Percentiles rank a stretch among this genome's conserved stretches.
Evolutionary conservation across 805 yeast genomes (phyloP).

Genomic region (Kodamaea sagamina): DNA sequence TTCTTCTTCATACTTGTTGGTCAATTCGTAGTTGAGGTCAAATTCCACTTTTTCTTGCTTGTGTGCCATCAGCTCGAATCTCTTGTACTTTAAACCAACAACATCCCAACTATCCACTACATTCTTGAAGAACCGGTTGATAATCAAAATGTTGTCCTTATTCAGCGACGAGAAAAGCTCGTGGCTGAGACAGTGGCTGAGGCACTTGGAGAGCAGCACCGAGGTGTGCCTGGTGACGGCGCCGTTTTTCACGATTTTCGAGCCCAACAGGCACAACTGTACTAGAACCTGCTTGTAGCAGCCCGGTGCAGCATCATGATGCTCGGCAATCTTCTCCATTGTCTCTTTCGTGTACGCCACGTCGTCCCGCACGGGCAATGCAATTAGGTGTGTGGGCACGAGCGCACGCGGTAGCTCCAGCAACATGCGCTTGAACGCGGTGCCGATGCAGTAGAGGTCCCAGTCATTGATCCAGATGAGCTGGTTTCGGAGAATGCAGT

Average conservation of each 20-base stretch:
- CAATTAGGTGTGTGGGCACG: constrained; percentile 50
- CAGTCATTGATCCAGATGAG: constrained; percentile 55
- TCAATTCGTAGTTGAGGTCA: constrained; percentile 36
- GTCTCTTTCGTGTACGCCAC: constrained; percentile 42
- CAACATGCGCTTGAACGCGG: constrained; percentile 48
- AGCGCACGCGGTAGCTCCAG: constrained; percentile 56
- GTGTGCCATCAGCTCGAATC: constrained; percentile 20
- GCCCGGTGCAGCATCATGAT: constrained; percentile 18
- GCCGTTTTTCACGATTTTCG: constrained; percentile 37
- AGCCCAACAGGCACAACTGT: constrained; percentile 44
- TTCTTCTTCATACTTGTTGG: constrained; percentile 26
- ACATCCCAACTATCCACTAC: constrained; percentile 51
- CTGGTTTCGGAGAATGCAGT: constrained; percentile 57
- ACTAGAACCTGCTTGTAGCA: constrained; percentile 36
- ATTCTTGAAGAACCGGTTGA: constrained; percentile 55
- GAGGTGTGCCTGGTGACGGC: constrained; percentile 47
- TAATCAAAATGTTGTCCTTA: constrained; percentile 50
- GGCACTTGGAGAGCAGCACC: constrained; percentile 43
- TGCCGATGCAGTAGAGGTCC: constrained; percentile 54
- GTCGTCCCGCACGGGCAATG: constrained; percentile 56
- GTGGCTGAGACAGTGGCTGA: constrained; percentile 60
- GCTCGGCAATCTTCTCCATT: constrained; percentile 35
- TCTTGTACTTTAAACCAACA: constrained; percentile 1
- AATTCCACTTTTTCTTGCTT: constrained; percentile 29
- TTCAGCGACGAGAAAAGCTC: constrained; percentile 40